Percentiles rank a stretch among this genome's conserved stretches.
Evolutionary conservation across 1,284 basidiomycete genomes (phyloP).

Genomic region (Phellinidium pouzarii): DNA sequence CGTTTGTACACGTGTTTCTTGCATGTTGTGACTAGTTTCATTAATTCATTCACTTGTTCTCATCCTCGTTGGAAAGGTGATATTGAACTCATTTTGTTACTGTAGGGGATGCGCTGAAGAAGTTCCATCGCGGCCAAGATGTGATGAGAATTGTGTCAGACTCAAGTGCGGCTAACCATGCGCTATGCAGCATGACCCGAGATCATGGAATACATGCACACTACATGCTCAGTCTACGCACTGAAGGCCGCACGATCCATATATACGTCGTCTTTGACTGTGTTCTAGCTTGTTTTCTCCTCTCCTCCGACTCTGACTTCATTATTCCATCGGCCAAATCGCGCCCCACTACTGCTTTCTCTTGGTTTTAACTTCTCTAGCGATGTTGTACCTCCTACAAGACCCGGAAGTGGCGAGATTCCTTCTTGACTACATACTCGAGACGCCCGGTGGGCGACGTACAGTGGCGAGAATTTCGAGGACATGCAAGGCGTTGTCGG

Average conservation of each 20-base stretch:
- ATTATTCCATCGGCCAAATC: not conserved
- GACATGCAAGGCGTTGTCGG: conserved; percentile 63
- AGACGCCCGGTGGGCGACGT: conserved; percentile 56
- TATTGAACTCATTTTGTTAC: not conserved
- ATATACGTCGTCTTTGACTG: not conserved
- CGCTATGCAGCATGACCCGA: not conserved
- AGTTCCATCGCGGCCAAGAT: not conserved
- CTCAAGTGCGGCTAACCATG: conserved; percentile 5
- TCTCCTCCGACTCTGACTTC: not conserved
- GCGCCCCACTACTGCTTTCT: not conserved
- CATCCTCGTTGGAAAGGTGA: conserved; percentile 1
- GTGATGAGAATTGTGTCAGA: not conserved
- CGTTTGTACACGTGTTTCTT: conserved; percentile 11
- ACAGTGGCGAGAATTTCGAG: conserved; percentile 61
- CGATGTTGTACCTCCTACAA: conserved; percentile 50
- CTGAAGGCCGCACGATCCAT: not conserved
- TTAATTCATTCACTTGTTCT: conserved; percentile 12
- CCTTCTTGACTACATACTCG: conserved; percentile 62
- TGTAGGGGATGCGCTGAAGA: not conserved
- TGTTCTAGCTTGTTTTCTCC: not conserved
- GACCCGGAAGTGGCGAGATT: conserved; percentile 56
- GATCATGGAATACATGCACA: conserved; percentile 6
- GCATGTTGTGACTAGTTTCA: conserved; percentile 13
- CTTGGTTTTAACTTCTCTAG: conserved; percentile 36
- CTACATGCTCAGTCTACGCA: conserved; percentile 4